Conservation (phyloP, 108 stramenopile species). For the Skeletonema menzelii region DNA sequence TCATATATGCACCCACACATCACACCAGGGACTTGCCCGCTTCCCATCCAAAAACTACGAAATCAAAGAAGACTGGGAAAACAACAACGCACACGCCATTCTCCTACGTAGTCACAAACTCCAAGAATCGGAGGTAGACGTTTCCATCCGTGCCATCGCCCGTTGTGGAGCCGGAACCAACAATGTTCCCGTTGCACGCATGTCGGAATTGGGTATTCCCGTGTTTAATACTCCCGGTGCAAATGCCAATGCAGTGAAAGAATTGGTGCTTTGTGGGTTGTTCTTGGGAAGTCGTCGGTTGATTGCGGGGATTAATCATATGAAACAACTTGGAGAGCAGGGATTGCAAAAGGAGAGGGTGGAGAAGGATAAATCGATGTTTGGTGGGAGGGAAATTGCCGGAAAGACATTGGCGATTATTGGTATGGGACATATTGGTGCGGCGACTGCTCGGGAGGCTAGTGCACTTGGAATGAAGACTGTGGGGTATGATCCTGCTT, state of each 20-base stretch:
- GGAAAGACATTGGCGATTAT: conserved; percentile 95
- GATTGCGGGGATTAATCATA: conserved; percentile 87
- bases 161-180: conserved; percentile 96
- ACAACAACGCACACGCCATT: conserved; percentile 78
- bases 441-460: conserved; percentile 89
- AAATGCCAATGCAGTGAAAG: conserved; percentile 96
- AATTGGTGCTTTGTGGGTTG: conserved; percentile 91
- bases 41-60: conserved; percentile 1
- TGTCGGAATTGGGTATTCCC: conserved; percentile 94
- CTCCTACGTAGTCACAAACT: conserved; percentile 89
- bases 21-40: background rate
- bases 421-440: conserved; percentile 94
- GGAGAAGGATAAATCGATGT: conserved; percentile 91
- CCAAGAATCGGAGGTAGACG: conserved; percentile 79
- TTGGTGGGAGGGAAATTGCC: conserved; percentile 89
- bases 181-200: conserved; percentile 92
- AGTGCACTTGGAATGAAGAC: conserved; percentile 85
- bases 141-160: conserved; percentile 89
- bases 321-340: conserved; percentile 82
- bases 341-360: conserved; percentile 85
- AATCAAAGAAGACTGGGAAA: background rate
- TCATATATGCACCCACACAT: background rate
- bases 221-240: conserved; percentile 98
- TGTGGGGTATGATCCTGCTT: conserved; percentile 93
- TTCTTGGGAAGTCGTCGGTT: conserved; percentile 81